These are phyloP conservation scores for Fusarium sp. DNA, from an alignment of 2,329 filamentous ascomycete genomes.

Conservation along the genomic window DNA sequence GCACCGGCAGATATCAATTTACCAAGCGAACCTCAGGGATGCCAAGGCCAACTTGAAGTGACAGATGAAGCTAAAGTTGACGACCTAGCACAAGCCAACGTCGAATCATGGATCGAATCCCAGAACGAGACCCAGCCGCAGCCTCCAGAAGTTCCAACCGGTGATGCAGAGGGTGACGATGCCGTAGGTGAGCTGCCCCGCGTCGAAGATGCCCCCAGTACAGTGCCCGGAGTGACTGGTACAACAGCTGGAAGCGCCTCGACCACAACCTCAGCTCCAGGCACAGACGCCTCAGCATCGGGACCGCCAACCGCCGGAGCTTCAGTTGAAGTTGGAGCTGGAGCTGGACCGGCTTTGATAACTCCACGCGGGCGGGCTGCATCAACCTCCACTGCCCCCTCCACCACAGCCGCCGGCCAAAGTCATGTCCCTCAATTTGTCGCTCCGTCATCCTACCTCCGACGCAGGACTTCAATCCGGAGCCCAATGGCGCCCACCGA, in stretches of 20 bases:
- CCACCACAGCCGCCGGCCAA: constrained; percentile 39
- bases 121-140: constrained; percentile 26
- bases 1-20: constrained; percentile 8
- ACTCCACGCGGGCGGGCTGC: constrained; percentile 36
- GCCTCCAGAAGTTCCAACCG: constrained; percentile 23
- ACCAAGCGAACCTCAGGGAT: constrained; percentile 13
- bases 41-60: constrained; percentile 5
- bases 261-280: constrained; percentile 20
- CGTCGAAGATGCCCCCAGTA: constrained; percentile 18
- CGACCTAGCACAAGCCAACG: constrained; percentile 22
- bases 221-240: constrained; percentile 20
- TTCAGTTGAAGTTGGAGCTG: constrained; percentile 11
- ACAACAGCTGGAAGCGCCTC: constrained; percentile 24
- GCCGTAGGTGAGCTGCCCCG: constrained; percentile 30
- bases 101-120: constrained; percentile 35
- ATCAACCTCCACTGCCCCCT: constrained; percentile 38
- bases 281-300: constrained; percentile 5
- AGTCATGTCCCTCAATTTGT: constrained; percentile 64
- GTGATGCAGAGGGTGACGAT: constrained; percentile 25
- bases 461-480: constrained; percentile 50
- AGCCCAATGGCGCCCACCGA: constrained; percentile 53
- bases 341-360: constrained; percentile 30
- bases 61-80: constrained; percentile 7
- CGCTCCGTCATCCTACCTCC: constrained; percentile 69
- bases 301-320: neutral